phyloP scores from a whole-genome alignment of 2,329 filamentous ascomycete species.

The Lachnellula hyalina region DNA sequence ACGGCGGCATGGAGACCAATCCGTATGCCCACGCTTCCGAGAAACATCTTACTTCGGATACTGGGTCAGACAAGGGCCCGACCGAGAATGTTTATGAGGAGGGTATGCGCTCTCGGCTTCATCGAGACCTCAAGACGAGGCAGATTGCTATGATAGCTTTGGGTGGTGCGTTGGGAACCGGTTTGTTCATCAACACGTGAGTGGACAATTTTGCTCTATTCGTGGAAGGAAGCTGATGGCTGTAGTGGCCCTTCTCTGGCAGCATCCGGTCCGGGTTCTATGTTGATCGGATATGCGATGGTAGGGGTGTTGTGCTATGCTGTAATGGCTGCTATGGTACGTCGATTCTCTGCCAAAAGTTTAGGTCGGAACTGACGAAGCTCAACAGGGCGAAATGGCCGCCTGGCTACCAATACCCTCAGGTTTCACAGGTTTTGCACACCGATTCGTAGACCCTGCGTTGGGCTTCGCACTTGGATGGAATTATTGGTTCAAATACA shows the following conservation, averaged over 20 bases:
- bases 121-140: conserved; percentile 47
- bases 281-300: conserved; percentile 66
- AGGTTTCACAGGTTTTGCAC: conserved; percentile 77
- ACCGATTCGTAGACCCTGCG: conserved; percentile 73
- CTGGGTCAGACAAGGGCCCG: conserved; percentile 13
- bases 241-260: conserved; percentile 34
- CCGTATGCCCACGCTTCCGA: conserved; percentile 15
- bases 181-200: conserved; percentile 63
- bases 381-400: conserved; percentile 65
- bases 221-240: conserved; percentile 2
- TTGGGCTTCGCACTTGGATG: conserved; percentile 71
- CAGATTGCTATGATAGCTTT: conserved; percentile 64
- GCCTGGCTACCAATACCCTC: conserved; percentile 72
- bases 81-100: conserved; percentile 18
- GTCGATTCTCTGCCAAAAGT: neutral
- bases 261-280: conserved; percentile 54
- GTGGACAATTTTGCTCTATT: neutral
- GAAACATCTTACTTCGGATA: conserved; percentile 11
- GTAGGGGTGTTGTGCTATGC: conserved; percentile 70
- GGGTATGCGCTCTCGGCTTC: conserved; percentile 32
- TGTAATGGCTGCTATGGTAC: conserved; percentile 67
- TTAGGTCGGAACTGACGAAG: neutral
- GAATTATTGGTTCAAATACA: conserved; percentile 48
- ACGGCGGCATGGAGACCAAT: conserved; percentile 4
- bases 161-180: conserved; percentile 54